Base-by-base conservation (phyloP, 2,329 filamentous ascomycete genomes). In the Fusarium continuum region DNA sequence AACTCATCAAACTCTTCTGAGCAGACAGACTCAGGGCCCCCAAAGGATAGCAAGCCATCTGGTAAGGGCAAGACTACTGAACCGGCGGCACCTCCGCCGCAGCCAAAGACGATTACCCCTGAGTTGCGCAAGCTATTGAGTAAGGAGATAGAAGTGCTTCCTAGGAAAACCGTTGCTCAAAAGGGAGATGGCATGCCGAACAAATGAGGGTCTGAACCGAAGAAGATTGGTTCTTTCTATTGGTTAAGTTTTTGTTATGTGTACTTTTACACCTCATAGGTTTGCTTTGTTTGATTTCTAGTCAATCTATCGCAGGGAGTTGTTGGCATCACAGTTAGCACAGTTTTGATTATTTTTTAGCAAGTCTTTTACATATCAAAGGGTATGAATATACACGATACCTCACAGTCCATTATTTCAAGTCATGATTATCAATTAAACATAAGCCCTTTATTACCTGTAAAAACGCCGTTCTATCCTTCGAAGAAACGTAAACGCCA, bases 91-190 rank as follows among this genome's bases (percentile, higher is more conserved):
- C 60, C 72, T 6, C 67, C 74, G 14, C 60, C 75, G 49, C 67
- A 74, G 8, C 72, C 77, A 35, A 83, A 79, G 70, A 76, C 84
- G 13, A 86, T 87, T 45, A 86, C 83, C 3, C 84, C 85, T 0
- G 85, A 87, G 71, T 72, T 88, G 62, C 78, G 85, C 43, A 80
- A 79, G 57, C 69, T 88, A 34, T 70, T 88, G 34, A 85, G 80
- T 64, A 76, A 78, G 36, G 77, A 80, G 44, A 77, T 83, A 8
- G 79, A 81, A 46, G 71, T 82, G 8, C 72, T 83, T 19, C 76
- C 78, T 20, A 72, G 76, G 31, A 71, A 72, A 34, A 75, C 71
- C 11, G 76, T 77, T 17, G 72, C 73, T 16, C 58, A 75, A 46
- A 73, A 75, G 16, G 74, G 75, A 3, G 76, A 78, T 9, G 76